A percentile compares a stretch with the other conserved stretches of the same genome.
phyloP scores from a whole-genome alignment of 768 basidiomycete genomes.

The Rhizopogon rudus region DNA sequence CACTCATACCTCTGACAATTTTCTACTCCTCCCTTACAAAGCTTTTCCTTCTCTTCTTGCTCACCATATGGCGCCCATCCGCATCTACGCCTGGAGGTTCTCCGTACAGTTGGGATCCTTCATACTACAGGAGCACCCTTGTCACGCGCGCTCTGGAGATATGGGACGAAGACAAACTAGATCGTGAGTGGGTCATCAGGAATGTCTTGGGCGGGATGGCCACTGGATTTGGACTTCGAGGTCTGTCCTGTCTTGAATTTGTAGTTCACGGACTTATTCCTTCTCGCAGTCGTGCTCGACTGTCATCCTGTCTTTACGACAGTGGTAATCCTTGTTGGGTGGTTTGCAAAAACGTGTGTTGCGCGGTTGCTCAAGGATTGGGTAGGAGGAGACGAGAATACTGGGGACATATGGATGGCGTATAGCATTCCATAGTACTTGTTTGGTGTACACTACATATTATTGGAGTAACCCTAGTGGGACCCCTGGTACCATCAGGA shows the following conservation, averaged over 20 bases:
- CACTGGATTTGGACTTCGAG: constrained; percentile 80
- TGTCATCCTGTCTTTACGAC: constrained; percentile 71
- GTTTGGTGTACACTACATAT: background rate
- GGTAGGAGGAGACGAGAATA: constrained; percentile 55
- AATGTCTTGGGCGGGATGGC: constrained; percentile 85
- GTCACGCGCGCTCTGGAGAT: constrained; percentile 42
- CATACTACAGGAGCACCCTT: constrained; percentile 28
- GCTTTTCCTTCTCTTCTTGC: constrained; percentile 74
- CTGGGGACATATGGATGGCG: constrained; percentile 70
- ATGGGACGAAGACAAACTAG: constrained; percentile 68
- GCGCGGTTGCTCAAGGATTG: constrained; percentile 59
- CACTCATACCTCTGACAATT: constrained; percentile 71
- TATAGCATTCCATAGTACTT: constrained; percentile 66
- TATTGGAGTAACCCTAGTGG: background rate
- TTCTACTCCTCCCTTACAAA: constrained; percentile 84
- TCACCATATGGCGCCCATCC: constrained; percentile 74
- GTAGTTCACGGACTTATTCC: background rate
- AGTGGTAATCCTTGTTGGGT: constrained; percentile 68
- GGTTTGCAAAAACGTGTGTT: constrained; percentile 63
- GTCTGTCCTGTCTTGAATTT: constrained; percentile 30
- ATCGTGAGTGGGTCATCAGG: constrained; percentile 80
- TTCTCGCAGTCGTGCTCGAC: constrained; percentile 63
- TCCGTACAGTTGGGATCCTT: constrained; percentile 19
- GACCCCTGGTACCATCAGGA: constrained; percentile 20
- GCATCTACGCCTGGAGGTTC: constrained; percentile 11